Conservation (phyloP, 116 monocot species). For the Posidonia oceanica region DNA sequence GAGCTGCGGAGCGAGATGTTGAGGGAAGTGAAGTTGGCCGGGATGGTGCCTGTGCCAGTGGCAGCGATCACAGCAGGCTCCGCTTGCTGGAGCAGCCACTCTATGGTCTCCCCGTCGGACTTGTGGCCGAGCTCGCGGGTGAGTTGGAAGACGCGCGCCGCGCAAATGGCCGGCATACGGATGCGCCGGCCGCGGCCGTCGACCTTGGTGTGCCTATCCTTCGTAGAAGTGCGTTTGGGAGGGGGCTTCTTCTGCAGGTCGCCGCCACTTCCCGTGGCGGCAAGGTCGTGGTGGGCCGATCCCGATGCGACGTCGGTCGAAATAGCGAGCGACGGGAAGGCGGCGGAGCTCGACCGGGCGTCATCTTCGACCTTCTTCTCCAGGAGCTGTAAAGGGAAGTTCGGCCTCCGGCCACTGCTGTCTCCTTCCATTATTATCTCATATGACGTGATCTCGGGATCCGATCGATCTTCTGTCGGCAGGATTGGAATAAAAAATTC, state of each 20-base stretch:
- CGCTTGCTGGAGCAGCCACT: constrained; percentile 80
- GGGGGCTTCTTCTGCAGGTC: constrained; percentile 18
- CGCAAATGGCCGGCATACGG: constrained; percentile 72
- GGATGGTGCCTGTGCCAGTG: constrained; percentile 74
- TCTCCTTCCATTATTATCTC: constrained; percentile 29
- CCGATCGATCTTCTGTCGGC: not conserved
- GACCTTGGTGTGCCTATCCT: constrained; percentile 79
- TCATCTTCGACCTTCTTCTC: constrained; percentile 63
- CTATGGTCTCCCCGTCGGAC: constrained; percentile 78
- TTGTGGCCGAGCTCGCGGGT: constrained; percentile 78
- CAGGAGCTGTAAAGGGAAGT: constrained; percentile 72
- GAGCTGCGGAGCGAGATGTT: constrained; percentile 66
- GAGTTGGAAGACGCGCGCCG: constrained; percentile 66
- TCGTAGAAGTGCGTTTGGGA: constrained; percentile 55
- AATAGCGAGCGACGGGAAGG: constrained; percentile 35
- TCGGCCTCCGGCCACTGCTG: constrained; percentile 33
- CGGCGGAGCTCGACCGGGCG: constrained; percentile 25
- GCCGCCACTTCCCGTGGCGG: not conserved
- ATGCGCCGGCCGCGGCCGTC: constrained; percentile 72
- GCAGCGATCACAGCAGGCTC: constrained; percentile 75
- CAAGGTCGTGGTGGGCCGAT: not conserved
- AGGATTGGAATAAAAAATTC: not conserved
- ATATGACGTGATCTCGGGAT: not conserved
- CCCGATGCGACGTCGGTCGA: constrained; percentile 6
- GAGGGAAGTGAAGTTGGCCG: constrained; percentile 73